Evolutionary conservation across 208 protist genomes (phyloP), one percentile per base, ranked within the genome.

Genomic region (Acanthamoeba culbertsoni): DNA sequence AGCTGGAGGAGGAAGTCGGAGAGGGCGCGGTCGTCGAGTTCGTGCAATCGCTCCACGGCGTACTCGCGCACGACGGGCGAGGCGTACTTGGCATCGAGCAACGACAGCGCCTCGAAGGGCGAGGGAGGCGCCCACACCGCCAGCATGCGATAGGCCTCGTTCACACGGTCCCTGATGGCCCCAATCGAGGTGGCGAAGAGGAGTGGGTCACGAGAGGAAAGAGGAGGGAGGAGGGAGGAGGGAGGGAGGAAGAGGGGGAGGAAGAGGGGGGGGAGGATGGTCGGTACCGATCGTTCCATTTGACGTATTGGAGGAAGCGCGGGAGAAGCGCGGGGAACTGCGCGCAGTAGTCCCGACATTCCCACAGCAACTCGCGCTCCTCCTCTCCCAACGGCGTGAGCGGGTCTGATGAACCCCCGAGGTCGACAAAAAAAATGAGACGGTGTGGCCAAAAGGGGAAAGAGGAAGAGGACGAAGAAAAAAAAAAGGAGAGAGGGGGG

Each of bases 21-120:
- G 1, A 97, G 43, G 42, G 96, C 84, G 26, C 94, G 84, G 40
- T 97, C 95, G 42, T 28, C 62, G 1, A 98, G 40, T 8, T 71
- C 42, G 16, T 96, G 94, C 0, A 97, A 62, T 68, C 94, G 94
- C 31, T 20, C 7, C 0, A 97, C 96, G 20, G 96, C 97, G 37
- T 93, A 93, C 40, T 28, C 65, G 8, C 97, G 93, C 18, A 98
- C 95, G 4, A 57, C 33, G 12, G 16, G 31, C 63, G 98, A 96
- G 0, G 96, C 92, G 86, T 95, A 97, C 42, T 97, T 96, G 3
- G 95, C 94, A 86, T 97, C 97, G 7, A 98, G 94, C 0, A 98
- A 91, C 43, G 95, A 93, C 2, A 98, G 92, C 18, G 97, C 96
- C 14, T 94, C 93, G 26, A 94, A 86, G 0, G 96, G 93, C 18